These are phyloP conservation scores for Podaxis sp. DNA, from an alignment of 768 basidiomycete genomes.

Conservation along the genomic window DNA sequence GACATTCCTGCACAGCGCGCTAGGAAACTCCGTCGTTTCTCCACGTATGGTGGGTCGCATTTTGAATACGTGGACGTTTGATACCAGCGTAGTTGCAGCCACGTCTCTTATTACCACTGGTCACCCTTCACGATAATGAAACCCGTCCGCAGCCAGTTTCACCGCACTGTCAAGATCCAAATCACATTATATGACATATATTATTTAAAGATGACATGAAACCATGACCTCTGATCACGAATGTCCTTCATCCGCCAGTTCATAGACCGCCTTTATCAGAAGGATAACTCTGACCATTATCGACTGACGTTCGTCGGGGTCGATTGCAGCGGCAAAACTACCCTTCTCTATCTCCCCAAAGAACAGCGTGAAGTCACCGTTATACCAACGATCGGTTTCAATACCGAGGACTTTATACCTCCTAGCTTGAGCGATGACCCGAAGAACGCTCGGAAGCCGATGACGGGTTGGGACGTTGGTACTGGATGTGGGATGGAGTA, in stretches of 20 bases:
- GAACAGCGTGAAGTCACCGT: constrained; percentile 36
- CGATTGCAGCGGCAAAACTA: constrained; percentile 44
- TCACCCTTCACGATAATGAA: background rate
- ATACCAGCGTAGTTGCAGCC: too few relatives aligned
- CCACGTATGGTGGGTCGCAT: too few relatives aligned
- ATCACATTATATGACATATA: background rate
- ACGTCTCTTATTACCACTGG: too few relatives aligned
- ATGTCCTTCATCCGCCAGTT: constrained; percentile 26
- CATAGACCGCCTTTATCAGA: constrained; percentile 30
- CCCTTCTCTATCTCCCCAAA: constrained; percentile 45
- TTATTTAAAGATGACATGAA: too few relatives aligned
- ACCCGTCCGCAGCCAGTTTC: background rate
- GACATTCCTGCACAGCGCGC: too few relatives aligned
- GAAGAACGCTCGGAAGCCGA: background rate
- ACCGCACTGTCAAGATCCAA: background rate
- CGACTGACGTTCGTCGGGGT: constrained; percentile 36
- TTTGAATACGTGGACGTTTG: too few relatives aligned
- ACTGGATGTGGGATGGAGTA: constrained; percentile 45
- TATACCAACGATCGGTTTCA: constrained; percentile 49
- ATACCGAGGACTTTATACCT: constrained; percentile 53
- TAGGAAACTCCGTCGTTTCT: too few relatives aligned
- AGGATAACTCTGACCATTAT: constrained; percentile 11
- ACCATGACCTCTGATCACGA: background rate
- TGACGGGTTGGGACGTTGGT: constrained; percentile 67
- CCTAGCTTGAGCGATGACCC: constrained; percentile 14